Conservation (phyloP, 805 yeast species). For the Henningerozyma blattae region DNA sequence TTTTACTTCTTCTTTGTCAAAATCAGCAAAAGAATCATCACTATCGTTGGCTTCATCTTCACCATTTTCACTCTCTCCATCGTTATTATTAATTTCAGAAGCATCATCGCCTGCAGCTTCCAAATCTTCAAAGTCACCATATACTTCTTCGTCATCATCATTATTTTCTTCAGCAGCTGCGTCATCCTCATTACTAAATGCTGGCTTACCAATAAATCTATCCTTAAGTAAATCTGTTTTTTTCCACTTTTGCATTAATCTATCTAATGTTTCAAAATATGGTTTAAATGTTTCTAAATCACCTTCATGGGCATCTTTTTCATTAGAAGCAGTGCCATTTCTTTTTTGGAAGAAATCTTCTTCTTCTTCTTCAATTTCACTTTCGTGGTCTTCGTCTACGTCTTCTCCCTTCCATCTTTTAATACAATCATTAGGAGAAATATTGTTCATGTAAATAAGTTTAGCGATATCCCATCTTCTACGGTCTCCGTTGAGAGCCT, state of each 20-base stretch:
- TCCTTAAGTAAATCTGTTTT: slow-evolving; percentile 18
- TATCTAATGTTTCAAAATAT: slow-evolving; percentile 24
- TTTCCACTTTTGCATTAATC: slow-evolving; percentile 21
- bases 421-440: slow-evolving; percentile 62
- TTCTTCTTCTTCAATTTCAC: slow-evolving; percentile 26
- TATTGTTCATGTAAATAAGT: slow-evolving; percentile 65
- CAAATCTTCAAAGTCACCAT: slow-evolving; percentile 1
- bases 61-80: slow-evolving; percentile 3
- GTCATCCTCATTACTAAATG: slow-evolving; percentile 20
- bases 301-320: slow-evolving; percentile 5
- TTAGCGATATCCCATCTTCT: slow-evolving; percentile 72
- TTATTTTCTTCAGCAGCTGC: slow-evolving; percentile 18
- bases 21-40: slow-evolving; percentile 29
- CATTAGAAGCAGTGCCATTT: slow-evolving; percentile 18
- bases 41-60: slow-evolving; percentile 22
- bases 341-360: slow-evolving; percentile 42
- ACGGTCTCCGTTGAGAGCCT: slow-evolving; percentile 34
- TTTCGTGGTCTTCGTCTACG: slow-evolving; percentile 31
- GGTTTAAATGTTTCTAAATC: slow-evolving; percentile 25
- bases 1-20: slow-evolving; percentile 29
- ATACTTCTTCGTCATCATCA: slow-evolving; percentile 25
- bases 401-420: slow-evolving; percentile 56
- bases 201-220: slow-evolving; percentile 21
- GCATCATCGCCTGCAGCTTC: slow-evolving; percentile 11
- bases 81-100: slow-evolving; percentile 5